A percentile compares a stretch with the other conserved stretches of the same genome.
phyloP scores from a whole-genome alignment of 2,329 filamentous ascomycete species.

The Cryphonectria radicalis region DNA sequence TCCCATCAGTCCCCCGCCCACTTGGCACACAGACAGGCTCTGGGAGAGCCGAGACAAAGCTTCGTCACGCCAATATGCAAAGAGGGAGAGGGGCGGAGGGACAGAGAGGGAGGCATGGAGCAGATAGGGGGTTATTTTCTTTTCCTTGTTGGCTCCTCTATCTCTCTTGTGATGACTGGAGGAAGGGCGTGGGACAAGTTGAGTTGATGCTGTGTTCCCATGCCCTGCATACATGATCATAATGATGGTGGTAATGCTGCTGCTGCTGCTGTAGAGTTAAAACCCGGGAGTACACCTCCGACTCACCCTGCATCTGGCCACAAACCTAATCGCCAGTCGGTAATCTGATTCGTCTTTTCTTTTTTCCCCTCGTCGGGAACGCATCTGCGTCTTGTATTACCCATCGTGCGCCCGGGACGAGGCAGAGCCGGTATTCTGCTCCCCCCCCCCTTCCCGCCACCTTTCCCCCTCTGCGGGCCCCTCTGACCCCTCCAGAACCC shows the following conservation, averaged over 20 bases:
- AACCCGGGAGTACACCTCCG: not conserved
- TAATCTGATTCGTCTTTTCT: not conserved
- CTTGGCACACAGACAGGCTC: not conserved
- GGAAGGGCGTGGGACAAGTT: not conserved
- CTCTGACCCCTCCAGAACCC: not conserved
- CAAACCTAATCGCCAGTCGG: not conserved
- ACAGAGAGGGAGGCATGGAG: slow-evolving; percentile 14
- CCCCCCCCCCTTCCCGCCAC: not conserved
- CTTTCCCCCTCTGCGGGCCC: too few species aligned
- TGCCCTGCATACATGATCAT: not conserved
- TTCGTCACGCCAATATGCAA: slow-evolving; percentile 15
- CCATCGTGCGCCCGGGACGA: not conserved
- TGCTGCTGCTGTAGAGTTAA: not conserved
- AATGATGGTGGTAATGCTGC: not conserved
- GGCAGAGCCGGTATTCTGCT: not conserved
- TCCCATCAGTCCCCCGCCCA: slow-evolving; percentile 7
- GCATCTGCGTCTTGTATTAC: slow-evolving; percentile 9
- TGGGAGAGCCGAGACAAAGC: slow-evolving; percentile 18
- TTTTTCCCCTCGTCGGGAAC: not conserved
- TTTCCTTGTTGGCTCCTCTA: too few species aligned
- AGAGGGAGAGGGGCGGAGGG: too few species aligned
- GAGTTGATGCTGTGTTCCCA: not conserved
- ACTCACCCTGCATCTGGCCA: not conserved
- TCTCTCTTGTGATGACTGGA: not conserved
- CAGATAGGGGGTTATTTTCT: not conserved